A percentile compares a stretch with the other conserved stretches of the same genome.
Conservation (phyloP, 2,329 filamentous ascomycete species). For the Herpotrichia juniperi region DNA sequence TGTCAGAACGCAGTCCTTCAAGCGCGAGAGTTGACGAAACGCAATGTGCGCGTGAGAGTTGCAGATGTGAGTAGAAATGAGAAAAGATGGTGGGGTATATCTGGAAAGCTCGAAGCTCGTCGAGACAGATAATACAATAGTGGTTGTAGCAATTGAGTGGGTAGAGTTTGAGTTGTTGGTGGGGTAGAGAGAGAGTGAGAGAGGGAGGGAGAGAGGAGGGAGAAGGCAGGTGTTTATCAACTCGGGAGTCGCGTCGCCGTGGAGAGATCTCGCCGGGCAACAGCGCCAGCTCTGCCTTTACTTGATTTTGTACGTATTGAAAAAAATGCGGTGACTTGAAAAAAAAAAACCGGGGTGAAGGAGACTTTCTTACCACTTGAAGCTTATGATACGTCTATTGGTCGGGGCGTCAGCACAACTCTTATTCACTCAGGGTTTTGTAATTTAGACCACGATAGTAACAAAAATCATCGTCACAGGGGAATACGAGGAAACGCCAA, state of each 20-base stretch:
- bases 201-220: slow-evolving; percentile 11
- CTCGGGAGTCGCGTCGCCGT: slow-evolving; percentile 4
- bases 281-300: slow-evolving; percentile 15
- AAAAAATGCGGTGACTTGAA: slow-evolving; percentile 8
- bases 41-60: slow-evolving; percentile 2
- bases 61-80: slow-evolving; percentile 2
- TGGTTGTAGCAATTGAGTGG: slow-evolving; percentile 9
- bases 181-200: slow-evolving; percentile 4
- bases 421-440: slow-evolving; percentile 22
- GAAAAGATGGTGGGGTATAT: slow-evolving; percentile 19
- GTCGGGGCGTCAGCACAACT: slow-evolving; percentile 31
- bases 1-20: slow-evolving; percentile 32
- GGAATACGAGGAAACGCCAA: not conserved
- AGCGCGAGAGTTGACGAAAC: slow-evolving; percentile 10
- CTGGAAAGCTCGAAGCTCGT: slow-evolving; percentile 13
- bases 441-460: slow-evolving; percentile 1
- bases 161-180: slow-evolving; percentile 1
- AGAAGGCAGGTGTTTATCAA: slow-evolving; percentile 13
- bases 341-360: slow-evolving; percentile 27
- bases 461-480: not conserved
- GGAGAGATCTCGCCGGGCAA: slow-evolving; percentile 5
- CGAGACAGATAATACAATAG: slow-evolving; percentile 25
- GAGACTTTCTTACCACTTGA: slow-evolving; percentile 69
- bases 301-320: slow-evolving; percentile 10
- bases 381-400: slow-evolving; percentile 71